Evolutionary conservation across 306 rosid species (phyloP), one percentile per base, ranked within the genome.

Genomic region (Casuarina glauca): DNA sequence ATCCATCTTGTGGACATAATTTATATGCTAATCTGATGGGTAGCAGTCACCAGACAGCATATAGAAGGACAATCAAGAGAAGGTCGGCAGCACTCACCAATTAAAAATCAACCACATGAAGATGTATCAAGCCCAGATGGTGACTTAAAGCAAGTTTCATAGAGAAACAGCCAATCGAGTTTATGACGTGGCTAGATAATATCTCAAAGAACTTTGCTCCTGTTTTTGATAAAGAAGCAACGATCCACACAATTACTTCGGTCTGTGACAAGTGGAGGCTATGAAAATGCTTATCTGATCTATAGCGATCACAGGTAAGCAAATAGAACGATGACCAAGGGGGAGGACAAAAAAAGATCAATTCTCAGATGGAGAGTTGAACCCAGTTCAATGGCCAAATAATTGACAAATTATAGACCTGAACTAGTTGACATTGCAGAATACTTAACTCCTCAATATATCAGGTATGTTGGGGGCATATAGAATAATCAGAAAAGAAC

Each of bases 281-380:
- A 58, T 58, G 64, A 48, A 58, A 58, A 58, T 58, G 64, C 16
- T 58, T 58, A 58, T 58, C 16, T 58, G 35, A 58, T 58, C 41
- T 20, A 13, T 20, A 62, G 69, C 19, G 10, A 62, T 62, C 44
- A 35, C 45, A 13, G 35, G 43, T 11, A 9, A 36, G 69, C 45
- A 62, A 35, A 62, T 15, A 10, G 43, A 61, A 61, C 32, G 67
- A 35, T 8, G 11, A 36, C 39, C 68, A 62, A 62, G 68, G 38
- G 20, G 63, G 20, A 20, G 63, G 44, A 12, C 36, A 42, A 36
- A 36, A 62, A 5, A 42, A 62, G 2, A 36, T 62, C 44, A 36
- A 62, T 62, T 62, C 2, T 13, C 20, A 63, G 69, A 38, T 5
- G 69, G 44, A 36, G 8, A 63, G n/a, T 63, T 63, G 41, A 35